These are phyloP conservation scores for Fallopia convolvulus DNA, from an alignment of 148 eudicot genomes.

Conservation along the genomic window DNA sequence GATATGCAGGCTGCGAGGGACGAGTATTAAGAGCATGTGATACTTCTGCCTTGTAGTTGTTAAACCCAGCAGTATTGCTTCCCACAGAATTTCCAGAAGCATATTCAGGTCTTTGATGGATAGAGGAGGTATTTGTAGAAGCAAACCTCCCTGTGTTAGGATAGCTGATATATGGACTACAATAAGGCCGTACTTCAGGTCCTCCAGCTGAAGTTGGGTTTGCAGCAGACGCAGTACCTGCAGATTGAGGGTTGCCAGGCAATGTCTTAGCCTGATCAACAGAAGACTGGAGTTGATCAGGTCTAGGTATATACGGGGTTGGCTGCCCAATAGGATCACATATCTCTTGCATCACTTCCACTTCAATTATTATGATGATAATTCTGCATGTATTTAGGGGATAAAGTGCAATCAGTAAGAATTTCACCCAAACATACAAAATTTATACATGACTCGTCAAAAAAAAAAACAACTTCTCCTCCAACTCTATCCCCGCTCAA, in stretches of 20 bases:
- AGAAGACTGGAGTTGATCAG: constrained; percentile 30
- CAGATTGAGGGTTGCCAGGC: constrained; percentile 25
- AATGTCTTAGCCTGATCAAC: constrained; percentile 29
- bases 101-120: constrained; percentile 26
- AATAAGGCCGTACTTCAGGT: constrained; percentile 29
- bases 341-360: constrained; percentile 49
- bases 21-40: constrained; percentile 28
- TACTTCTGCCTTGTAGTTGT: not conserved
- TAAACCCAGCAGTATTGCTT: constrained; percentile 11
- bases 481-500: too few relatives aligned
- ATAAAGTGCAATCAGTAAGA: not conserved
- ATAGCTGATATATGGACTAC: constrained; percentile 28
- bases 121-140: constrained; percentile 18
- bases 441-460: too few relatives aligned
- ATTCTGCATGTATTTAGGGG: constrained; percentile 43
- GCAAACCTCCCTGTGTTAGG: constrained; percentile 29
- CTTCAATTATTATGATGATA: constrained; percentile 54
- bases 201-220: constrained; percentile 24
- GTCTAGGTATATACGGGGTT: constrained; percentile 25
- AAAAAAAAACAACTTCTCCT: too few relatives aligned
- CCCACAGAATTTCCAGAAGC: constrained; percentile 24
- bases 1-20: constrained; percentile 29
- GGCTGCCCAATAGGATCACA: constrained; percentile 74
- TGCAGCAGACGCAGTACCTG: constrained; percentile 18
- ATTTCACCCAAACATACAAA: not conserved